Percentiles rank a stretch among this genome's conserved stretches.
These are phyloP conservation scores for Jackrogersella multiformis DNA, from an alignment of 495 filamentous ascomycete species.

Conservation along the genomic window DNA sequence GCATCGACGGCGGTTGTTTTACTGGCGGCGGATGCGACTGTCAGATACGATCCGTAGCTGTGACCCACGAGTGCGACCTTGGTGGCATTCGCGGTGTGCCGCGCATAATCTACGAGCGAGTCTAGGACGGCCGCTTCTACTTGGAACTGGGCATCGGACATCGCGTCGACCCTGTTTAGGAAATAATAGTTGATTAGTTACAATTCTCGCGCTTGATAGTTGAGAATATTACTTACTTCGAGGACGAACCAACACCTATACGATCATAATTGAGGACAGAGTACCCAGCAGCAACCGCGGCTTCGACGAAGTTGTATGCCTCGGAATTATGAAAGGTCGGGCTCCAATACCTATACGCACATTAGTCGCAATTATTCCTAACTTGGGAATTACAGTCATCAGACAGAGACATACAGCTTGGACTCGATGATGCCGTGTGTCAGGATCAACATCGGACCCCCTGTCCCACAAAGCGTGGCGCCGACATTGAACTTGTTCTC, in stretches of 20 bases:
- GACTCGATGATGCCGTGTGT: slow-evolving; percentile 46
- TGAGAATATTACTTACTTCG: slow-evolving; percentile 46
- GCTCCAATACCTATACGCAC: slow-evolving; percentile 28
- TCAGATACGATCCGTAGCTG: slow-evolving; percentile 45
- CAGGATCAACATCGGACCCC: slow-evolving; percentile 34
- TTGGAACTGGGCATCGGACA: slow-evolving; percentile 43
- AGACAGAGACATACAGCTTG: slow-evolving; percentile 28
- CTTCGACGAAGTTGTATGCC: slow-evolving; percentile 65
- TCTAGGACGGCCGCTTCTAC: slow-evolving; percentile 42
- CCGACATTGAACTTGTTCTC: slow-evolving; percentile 37
- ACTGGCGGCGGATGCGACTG: slow-evolving; percentile 32
- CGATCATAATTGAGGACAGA: slow-evolving; percentile 66
- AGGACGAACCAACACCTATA: slow-evolving; percentile 66
- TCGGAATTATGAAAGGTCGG: slow-evolving; percentile 45
- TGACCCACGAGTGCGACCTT: slow-evolving; percentile 46
- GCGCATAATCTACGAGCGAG: slow-evolving; percentile 40
- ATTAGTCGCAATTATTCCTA: background rate
- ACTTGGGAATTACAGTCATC: background rate
- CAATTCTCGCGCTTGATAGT: background rate
- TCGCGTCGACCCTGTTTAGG: slow-evolving; percentile 20
- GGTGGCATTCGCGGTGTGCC: slow-evolving; percentile 23
- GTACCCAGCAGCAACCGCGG: slow-evolving; percentile 61
- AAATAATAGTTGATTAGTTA: background rate
- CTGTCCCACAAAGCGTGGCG: slow-evolving; percentile 40
- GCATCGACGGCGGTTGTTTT: slow-evolving; percentile 33